Base-by-base conservation (phyloP, 805 yeast genomes). In the Candida coleopterorum region DNA sequence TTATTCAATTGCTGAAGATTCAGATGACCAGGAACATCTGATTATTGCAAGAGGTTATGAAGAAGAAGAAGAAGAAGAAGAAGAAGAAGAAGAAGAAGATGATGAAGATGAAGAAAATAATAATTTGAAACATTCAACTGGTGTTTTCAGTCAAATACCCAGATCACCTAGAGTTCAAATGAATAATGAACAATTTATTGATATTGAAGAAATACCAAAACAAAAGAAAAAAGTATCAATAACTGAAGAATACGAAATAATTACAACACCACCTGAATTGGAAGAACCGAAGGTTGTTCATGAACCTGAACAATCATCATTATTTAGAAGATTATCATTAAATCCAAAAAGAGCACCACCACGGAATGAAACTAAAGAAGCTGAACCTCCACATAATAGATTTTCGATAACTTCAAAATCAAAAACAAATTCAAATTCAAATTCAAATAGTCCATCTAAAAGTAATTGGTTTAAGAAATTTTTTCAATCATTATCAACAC, bases 281-380 rank as follows among this genome's bases (percentile, higher is more conserved):
- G 34, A 35, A 20, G 16, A 4, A 14, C 15, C 16, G 6, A 7
- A 20, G 6, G n/a, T 24, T 9, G 12, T 37, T 18, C 44, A 37
- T 15, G 32, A 25, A 17, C 35, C 44, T 11, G 25, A 40, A 33
- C 32, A 41, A 41, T 7, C 38, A 14, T 45, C 52, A 6, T 34
- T 53, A 6, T 46, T 56, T 34, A 52, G 59, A 29, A 47, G 53
- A 34, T 42, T 56, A 29, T 57, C 65, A 24, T 54, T 64, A 45
- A 59, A 52, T 37, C 70, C 72, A 1, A 61, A 57, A 45, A 45
- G 70, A 34, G 55, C 44, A 17, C 70, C 72, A 2, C 72, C 72
- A n/a, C n/a, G n/a, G n/a, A n/a, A n/a, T n/a, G n/a, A n/a, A n/a
- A n/a, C n/a, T n/a, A n/a, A n/a, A n/a, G n/a, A n/a, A n/a, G n/a